phyloP scores from a whole-genome alignment of 495 filamentous ascomycete species.

The Penicillium egyptiacum region DNA sequence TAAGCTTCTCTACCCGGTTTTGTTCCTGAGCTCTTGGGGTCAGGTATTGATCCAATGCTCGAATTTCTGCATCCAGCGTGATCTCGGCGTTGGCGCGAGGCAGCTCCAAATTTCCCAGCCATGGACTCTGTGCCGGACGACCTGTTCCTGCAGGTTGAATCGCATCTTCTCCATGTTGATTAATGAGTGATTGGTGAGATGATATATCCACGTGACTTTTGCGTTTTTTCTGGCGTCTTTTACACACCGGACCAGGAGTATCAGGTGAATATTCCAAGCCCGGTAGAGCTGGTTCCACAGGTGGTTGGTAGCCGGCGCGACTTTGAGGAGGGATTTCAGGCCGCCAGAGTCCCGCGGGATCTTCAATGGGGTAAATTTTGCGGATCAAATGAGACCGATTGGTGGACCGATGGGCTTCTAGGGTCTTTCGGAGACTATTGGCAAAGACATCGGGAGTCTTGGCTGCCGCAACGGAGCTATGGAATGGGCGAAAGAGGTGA shows the following conservation, averaged over 20 bases:
- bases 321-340: constrained; percentile 24
- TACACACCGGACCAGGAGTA: constrained; percentile 1
- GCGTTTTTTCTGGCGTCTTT: constrained; percentile 14
- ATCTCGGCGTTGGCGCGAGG: constrained; percentile 15
- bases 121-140: constrained; percentile 29
- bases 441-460: constrained; percentile 32
- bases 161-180: constrained; percentile 5
- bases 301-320: constrained; percentile 22
- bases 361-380: constrained; percentile 23
- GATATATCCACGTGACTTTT: neutral
- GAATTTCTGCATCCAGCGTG: constrained; percentile 46
- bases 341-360: constrained; percentile 23
- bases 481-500: constrained; percentile 21
- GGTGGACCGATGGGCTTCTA: constrained; percentile 51
- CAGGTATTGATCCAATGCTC: constrained; percentile 47
- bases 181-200: neutral
- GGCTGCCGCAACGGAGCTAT: constrained; percentile 8
- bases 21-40: constrained; percentile 37
- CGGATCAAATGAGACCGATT: constrained; percentile 50
- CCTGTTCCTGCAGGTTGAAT: constrained; percentile 19
- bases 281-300: constrained; percentile 8
- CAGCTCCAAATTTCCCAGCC: constrained; percentile 28
- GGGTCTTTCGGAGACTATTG: constrained; percentile 45
- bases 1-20: constrained; percentile 27
- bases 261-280: constrained; percentile 1